These are phyloP conservation scores for Pseudogymnoascus sp. DNA, from an alignment of 2,329 filamentous ascomycete genomes.

Conservation along the genomic window DNA sequence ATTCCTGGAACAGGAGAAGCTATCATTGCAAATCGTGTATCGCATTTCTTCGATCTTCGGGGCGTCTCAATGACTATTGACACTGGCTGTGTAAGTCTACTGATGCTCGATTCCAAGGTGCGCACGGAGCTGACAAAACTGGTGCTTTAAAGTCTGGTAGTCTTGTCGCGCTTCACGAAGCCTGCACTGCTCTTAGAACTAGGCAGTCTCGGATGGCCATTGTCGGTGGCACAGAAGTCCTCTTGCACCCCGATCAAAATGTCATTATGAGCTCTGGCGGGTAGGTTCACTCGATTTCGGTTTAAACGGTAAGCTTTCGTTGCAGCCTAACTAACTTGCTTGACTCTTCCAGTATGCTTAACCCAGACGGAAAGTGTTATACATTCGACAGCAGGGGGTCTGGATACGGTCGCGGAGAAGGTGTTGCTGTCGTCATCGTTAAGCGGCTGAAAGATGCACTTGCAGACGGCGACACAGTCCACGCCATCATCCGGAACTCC, in stretches of 20 bases:
- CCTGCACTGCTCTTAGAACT: slow-evolving; percentile 30
- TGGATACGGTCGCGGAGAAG: slow-evolving; percentile 42
- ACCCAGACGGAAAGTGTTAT: slow-evolving; percentile 23
- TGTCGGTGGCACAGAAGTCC: slow-evolving; percentile 13
- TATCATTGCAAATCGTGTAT: slow-evolving; percentile 19
- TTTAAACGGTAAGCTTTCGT: not conserved
- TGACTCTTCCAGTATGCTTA: not conserved
- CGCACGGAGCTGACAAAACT: not conserved
- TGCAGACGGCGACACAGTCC: slow-evolving; percentile 35
- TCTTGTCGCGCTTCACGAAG: slow-evolving; percentile 45
- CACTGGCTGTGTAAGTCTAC: slow-evolving; percentile 14
- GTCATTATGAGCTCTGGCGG: not conserved
- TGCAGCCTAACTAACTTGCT: not conserved
- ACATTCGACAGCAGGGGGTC: slow-evolving; percentile 34
- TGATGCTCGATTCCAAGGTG: not conserved
- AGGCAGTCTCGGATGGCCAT: slow-evolving; percentile 24
- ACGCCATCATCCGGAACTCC: slow-evolving; percentile 35
- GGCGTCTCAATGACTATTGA: slow-evolving; percentile 15
- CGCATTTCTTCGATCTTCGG: slow-evolving; percentile 20
- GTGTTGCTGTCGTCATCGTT: slow-evolving; percentile 33
- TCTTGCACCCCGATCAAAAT: slow-evolving; percentile 16
- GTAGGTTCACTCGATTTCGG: not conserved
- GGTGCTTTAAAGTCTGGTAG: slow-evolving; percentile 27
- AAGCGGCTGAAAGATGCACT: slow-evolving; percentile 37
- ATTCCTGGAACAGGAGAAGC: not conserved